A percentile compares a stretch with the other conserved stretches of the same genome.
These are phyloP conservation scores for Lunularia cruciata DNA, from an alignment of 225 moss, liverwort and hornwort genomes.

Conservation along the genomic window DNA sequence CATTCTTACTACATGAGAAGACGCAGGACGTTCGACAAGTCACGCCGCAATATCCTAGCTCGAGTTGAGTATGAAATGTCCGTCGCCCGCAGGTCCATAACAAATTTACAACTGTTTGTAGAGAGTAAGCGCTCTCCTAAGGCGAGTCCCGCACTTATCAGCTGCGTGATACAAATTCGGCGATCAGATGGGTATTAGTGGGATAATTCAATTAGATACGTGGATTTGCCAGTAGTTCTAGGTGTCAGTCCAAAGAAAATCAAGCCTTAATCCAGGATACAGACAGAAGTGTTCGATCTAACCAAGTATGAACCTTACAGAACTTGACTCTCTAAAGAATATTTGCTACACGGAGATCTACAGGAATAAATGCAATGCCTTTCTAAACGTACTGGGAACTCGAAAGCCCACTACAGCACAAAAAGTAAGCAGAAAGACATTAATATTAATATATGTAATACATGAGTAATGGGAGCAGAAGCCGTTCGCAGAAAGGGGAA, in stretches of 20 bases:
- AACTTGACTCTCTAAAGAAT: no score
- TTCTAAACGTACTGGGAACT: no score
- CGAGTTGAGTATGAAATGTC: constrained; percentile 16
- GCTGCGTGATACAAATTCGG: constrained; percentile 8
- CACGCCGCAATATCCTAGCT: constrained; percentile 7
- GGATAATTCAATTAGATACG: not conserved
- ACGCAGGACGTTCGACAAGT: constrained; percentile 15
- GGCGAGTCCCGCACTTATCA: constrained; percentile 20
- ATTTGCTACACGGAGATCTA: no score
- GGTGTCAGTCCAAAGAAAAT: not conserved
- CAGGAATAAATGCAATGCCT: no score
- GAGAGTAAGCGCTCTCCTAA: constrained; percentile 22
- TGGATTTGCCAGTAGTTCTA: not conserved
- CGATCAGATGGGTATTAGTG: not conserved
- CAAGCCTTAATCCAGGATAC: not conserved
- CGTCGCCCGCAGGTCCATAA: constrained; percentile 16
- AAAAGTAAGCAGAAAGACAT: no score
- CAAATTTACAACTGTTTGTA: constrained; percentile 8
- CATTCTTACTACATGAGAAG: constrained; percentile 25
- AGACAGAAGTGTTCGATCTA: no score
- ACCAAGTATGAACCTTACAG: no score
- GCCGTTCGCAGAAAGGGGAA: no score
- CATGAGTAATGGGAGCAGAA: no score
- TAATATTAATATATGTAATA: no score
- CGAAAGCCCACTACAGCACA: no score